Conservation (phyloP, 306 rosid species). For the Cucumis hystrix region DNA sequence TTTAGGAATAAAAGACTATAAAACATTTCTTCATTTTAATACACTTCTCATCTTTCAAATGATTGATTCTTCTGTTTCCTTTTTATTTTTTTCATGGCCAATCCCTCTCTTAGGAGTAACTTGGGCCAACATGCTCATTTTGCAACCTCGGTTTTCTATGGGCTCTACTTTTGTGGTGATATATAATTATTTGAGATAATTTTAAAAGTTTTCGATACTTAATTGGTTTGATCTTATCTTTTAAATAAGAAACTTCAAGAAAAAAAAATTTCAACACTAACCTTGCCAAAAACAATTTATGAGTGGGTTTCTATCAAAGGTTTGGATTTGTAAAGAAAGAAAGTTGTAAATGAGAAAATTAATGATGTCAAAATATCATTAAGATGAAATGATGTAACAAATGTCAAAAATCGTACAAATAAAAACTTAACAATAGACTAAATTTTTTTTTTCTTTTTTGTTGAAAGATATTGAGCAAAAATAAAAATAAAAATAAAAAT, state of each 20-base stretch:
- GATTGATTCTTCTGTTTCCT: background rate
- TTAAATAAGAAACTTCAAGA: background rate
- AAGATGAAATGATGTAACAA: background rate
- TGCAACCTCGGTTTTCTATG: background rate
- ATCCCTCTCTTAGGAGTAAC: background rate
- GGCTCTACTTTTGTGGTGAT: background rate
- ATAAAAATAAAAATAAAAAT: background rate
- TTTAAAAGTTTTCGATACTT: background rate
- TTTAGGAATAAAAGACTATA: background rate
- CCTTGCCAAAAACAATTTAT: background rate
- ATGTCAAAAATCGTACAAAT: background rate
- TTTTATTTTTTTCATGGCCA: background rate
- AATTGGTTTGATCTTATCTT: background rate
- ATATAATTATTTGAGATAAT: too few species aligned
- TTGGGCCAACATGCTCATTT: background rate
- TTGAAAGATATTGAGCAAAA: background rate
- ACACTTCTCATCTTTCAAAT: background rate
- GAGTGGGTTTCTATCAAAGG: too few species aligned
- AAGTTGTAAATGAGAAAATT: background rate
- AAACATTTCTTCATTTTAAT: background rate
- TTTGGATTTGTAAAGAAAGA: too few species aligned
- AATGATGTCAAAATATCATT: background rate
- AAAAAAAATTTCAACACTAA: background rate
- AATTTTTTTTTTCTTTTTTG: background rate
- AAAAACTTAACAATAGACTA: background rate